Conservation (phyloP, 2,329 filamentous ascomycete species). For the Lizonia empirigonia region DNA sequence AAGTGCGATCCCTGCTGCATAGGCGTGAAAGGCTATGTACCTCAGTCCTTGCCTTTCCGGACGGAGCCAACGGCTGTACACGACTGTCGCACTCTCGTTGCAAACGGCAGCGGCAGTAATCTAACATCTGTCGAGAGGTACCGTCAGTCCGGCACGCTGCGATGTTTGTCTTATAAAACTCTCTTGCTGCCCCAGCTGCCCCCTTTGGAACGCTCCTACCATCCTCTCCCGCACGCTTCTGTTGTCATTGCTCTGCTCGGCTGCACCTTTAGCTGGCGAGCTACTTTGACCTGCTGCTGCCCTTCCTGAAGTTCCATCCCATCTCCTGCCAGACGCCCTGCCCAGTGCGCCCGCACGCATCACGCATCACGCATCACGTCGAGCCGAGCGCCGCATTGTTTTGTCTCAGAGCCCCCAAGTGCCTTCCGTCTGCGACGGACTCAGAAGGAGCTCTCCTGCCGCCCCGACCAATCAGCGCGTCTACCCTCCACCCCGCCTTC, state of each 20-base stretch:
- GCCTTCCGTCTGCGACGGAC: slow-evolving; percentile 15
- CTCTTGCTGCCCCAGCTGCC: slow-evolving; percentile 40
- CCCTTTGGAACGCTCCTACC: slow-evolving; percentile 38
- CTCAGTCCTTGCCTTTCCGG: slow-evolving; percentile 45
- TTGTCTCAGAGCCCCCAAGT: slow-evolving; percentile 12
- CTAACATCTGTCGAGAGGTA: slow-evolving; percentile 47
- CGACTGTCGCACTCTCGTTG: slow-evolving; percentile 49
- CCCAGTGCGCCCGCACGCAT: not conserved
- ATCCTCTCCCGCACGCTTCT: slow-evolving; percentile 32
- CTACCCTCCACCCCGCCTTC: slow-evolving; percentile 32
- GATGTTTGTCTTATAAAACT: slow-evolving; percentile 49
- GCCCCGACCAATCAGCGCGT: slow-evolving; percentile 35
- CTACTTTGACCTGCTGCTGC: slow-evolving; percentile 12
- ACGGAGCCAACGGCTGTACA: slow-evolving; percentile 49
- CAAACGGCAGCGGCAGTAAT: slow-evolving; percentile 51
- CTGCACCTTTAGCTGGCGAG: slow-evolving; percentile 14
- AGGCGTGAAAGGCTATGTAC: slow-evolving; percentile 39
- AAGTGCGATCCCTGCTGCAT: slow-evolving; percentile 32
- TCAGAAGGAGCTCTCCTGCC: slow-evolving; percentile 29
- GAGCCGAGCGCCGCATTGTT: slow-evolving; percentile 17
- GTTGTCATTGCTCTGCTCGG: slow-evolving; percentile 13
- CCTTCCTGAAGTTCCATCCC: slow-evolving; percentile 17
- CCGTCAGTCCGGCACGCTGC: slow-evolving; percentile 44
- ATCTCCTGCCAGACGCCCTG: slow-evolving; percentile 16
- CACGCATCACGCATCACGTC: not conserved